These are phyloP conservation scores for Exophiala spinifera DNA, from an alignment of 2,329 filamentous ascomycete species.

Conservation along the genomic window DNA sequence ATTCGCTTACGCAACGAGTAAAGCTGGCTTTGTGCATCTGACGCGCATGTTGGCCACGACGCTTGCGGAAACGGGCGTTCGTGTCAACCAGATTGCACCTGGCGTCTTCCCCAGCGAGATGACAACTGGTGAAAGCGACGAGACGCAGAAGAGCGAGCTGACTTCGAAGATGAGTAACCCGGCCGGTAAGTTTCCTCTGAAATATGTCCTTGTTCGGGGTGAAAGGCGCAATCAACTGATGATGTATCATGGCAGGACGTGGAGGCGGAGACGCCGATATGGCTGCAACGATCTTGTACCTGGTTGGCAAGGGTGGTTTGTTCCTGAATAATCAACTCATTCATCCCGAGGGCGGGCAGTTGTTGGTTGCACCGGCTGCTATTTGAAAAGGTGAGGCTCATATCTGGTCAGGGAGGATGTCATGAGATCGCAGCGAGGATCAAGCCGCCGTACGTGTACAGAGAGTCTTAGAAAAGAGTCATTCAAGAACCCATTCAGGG, in stretches of 20 bases:
- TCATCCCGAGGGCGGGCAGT: constrained; percentile 29
- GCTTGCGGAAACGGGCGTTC: constrained; percentile 54
- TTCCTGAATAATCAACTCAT: constrained; percentile 51
- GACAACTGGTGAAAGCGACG: constrained; percentile 52
- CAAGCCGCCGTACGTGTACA: too few species aligned
- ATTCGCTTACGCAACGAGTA: constrained; percentile 52
- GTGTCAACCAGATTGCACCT: constrained; percentile 57
- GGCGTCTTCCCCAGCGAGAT: constrained; percentile 59
- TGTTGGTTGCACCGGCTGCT: constrained; percentile 10
- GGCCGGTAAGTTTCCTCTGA: constrained; percentile 33
- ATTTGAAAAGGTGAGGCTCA: not conserved
- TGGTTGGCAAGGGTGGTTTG: constrained; percentile 41
- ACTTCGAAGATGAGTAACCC: constrained; percentile 50
- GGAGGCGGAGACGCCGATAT: constrained; percentile 60
- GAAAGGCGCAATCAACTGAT: not conserved
- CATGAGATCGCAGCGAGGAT: too few species aligned
- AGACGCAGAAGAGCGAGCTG: constrained; percentile 54
- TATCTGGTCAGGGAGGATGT: not conserved
- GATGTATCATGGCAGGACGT: constrained; percentile 19
- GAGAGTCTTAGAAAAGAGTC: too few species aligned
- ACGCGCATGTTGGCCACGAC: constrained; percentile 55
- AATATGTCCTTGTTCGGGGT: too few species aligned
- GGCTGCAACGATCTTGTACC: constrained; percentile 55
- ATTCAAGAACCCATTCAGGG: too few species aligned
- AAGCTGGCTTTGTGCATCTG: constrained; percentile 51